Percentiles rank a stretch among this genome's conserved stretches.
Evolutionary conservation across 768 basidiomycete genomes (phyloP).

Genomic region (Macrolepiota dolichaula): DNA sequence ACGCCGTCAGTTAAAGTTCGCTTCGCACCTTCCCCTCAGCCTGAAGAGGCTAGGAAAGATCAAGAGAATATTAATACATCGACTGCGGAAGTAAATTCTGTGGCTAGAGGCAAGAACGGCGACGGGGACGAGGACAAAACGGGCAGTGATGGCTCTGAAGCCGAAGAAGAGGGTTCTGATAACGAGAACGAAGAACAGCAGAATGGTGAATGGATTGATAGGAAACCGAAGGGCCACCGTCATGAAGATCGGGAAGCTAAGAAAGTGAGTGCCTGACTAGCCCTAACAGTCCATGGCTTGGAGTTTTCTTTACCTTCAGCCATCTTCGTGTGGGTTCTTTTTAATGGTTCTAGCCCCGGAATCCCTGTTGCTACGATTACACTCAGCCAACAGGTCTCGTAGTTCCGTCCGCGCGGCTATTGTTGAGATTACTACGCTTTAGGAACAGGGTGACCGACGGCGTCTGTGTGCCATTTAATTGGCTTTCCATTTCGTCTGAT

Average conservation of each 20-base stretch:
- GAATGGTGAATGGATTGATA: slow-evolving; percentile 44
- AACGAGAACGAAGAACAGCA: slow-evolving; percentile 33
- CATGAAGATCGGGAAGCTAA: slow-evolving; percentile 91
- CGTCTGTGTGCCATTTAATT: background rate
- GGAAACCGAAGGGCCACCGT: slow-evolving; percentile 77
- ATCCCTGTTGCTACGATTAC: background rate
- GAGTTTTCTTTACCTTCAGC: background rate
- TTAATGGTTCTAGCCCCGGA: background rate
- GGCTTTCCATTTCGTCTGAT: background rate
- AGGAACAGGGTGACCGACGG: background rate
- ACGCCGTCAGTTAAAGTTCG: background rate
- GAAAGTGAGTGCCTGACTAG: slow-evolving; percentile 52
- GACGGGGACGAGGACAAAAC: slow-evolving; percentile 17
- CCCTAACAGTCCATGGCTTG: background rate
- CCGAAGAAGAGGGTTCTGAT: slow-evolving; percentile 29
- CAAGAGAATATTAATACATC: slow-evolving; percentile 6
- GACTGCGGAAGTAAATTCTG: slow-evolving; percentile 4
- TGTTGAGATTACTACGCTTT: background rate
- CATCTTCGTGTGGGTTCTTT: background rate
- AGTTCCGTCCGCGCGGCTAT: background rate
- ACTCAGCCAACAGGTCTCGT: background rate
- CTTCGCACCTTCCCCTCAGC: background rate
- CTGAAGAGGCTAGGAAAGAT: slow-evolving; percentile 13
- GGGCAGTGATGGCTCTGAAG: slow-evolving; percentile 21
- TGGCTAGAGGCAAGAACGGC: background rate